These are phyloP conservation scores for Fusarium tjaetaba DNA, from an alignment of 2,329 filamentous ascomycete species.

Conservation along the genomic window DNA sequence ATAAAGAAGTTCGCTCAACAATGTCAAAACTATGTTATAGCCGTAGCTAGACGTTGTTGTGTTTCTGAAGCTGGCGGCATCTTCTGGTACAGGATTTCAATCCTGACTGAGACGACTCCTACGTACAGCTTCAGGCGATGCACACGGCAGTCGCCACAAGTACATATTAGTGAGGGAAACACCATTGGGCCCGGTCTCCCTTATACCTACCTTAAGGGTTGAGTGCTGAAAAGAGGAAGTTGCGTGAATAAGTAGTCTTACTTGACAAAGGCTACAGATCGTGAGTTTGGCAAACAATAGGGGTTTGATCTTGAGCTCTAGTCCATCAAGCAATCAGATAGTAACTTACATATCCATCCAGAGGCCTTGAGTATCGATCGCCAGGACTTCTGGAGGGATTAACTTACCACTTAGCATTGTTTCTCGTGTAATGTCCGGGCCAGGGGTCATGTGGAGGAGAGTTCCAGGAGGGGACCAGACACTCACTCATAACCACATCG, in stretches of 20 bases:
- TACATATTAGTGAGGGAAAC: background rate
- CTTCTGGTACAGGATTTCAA: background rate
- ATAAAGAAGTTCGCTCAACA: background rate
- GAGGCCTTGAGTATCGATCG: rapidly evolving
- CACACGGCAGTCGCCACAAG: background rate
- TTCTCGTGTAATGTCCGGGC: background rate
- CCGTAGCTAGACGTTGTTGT: background rate
- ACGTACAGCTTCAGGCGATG: background rate
- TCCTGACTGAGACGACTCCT: background rate
- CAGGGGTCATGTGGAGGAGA: background rate
- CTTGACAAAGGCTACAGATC: background rate
- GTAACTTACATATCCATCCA: background rate
- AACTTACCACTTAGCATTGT: background rate
- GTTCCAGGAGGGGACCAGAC: background rate
- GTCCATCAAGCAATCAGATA: background rate
- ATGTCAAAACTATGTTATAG: background rate
- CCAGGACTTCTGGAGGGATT: background rate
- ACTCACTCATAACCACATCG: background rate
- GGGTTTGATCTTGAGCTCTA: background rate
- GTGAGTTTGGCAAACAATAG: background rate
- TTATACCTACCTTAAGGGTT: background rate
- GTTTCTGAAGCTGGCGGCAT: background rate
- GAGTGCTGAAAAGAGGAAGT: too few species aligned
- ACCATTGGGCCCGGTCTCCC: too few species aligned
- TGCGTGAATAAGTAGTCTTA: background rate